Conservation (phyloP, 1,284 basidiomycete genomes). For the Sphagnurus paluster region DNA sequence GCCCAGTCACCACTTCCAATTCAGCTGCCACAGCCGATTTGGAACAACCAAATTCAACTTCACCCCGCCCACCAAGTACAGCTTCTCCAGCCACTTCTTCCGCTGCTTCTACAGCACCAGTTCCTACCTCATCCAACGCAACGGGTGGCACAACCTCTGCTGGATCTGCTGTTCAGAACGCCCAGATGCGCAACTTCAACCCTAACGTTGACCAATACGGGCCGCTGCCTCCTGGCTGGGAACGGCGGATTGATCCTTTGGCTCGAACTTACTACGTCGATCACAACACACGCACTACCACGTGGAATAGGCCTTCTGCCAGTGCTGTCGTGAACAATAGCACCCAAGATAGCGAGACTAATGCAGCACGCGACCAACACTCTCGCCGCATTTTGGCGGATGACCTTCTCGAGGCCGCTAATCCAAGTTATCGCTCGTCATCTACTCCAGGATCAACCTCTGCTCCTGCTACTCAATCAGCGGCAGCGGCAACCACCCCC, state of each 20-base stretch:
- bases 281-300: slow-evolving; percentile 91
- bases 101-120: slow-evolving; percentile 28
- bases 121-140: slow-evolving; percentile 19
- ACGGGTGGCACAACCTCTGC: slow-evolving; percentile 18
- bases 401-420: slow-evolving; percentile 71
- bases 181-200: slow-evolving; percentile 75
- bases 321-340: slow-evolving; percentile 55
- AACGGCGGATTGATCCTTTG: slow-evolving; percentile 89
- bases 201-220: slow-evolving; percentile 85
- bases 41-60: slow-evolving; percentile 31
- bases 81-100: slow-evolving; percentile 29
- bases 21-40: slow-evolving; percentile 33
- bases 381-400: slow-evolving; percentile 78
- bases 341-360: slow-evolving; percentile 59
- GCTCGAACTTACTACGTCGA: slow-evolving; percentile 92
- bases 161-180: slow-evolving; percentile 30
- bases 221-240: slow-evolving; percentile 85
- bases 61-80: slow-evolving; percentile 38
- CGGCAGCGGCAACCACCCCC: slow-evolving; percentile 32
- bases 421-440: slow-evolving; percentile 36
- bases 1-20: slow-evolving; percentile 36
- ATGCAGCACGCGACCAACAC: slow-evolving; percentile 76
- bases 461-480: slow-evolving; percentile 29
- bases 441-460: slow-evolving; percentile 36
- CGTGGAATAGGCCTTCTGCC: slow-evolving; percentile 79